A percentile compares a stretch with the other conserved stretches of the same genome.
These are phyloP conservation scores for Fusarium sarcochroum DNA, from an alignment of 2,329 filamentous ascomycete species.

Conservation along the genomic window DNA sequence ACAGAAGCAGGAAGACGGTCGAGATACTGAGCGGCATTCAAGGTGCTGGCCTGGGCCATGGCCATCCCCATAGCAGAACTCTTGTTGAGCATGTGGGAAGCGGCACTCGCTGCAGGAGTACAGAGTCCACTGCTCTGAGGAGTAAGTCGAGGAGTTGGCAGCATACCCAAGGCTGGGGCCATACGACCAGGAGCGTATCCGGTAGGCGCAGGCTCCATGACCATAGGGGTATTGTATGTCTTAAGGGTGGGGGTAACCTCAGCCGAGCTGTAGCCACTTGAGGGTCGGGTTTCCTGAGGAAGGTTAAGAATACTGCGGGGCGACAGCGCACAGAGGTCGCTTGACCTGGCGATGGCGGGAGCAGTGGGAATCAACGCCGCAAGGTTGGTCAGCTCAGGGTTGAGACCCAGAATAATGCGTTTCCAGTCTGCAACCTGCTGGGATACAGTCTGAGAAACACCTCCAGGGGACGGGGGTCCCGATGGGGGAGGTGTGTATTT, in stretches of 20 bases:
- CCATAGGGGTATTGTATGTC: slow-evolving; percentile 57
- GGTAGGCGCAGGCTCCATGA: slow-evolving; percentile 64
- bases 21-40: slow-evolving; percentile 62
- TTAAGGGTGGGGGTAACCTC: slow-evolving; percentile 60
- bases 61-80: slow-evolving; percentile 72
- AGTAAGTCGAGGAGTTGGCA: slow-evolving; percentile 72
- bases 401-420: slow-evolving; percentile 68
- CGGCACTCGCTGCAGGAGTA: slow-evolving; percentile 72
- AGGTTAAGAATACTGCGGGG: slow-evolving; percentile 62
- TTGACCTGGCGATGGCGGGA: slow-evolving; percentile 49
- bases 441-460: slow-evolving; percentile 58
- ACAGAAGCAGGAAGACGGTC: slow-evolving; percentile 66
- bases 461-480: slow-evolving; percentile 67
- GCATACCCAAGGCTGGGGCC: slow-evolving; percentile 67
- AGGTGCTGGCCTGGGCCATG: slow-evolving; percentile 67
- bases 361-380: slow-evolving; percentile 62
- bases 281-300: slow-evolving; percentile 54
- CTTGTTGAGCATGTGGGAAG: slow-evolving; percentile 64
- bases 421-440: slow-evolving; percentile 70
- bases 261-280: slow-evolving; percentile 55
- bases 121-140: slow-evolving; percentile 68
- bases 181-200: slow-evolving; percentile 62
- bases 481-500: slow-evolving; percentile 82
- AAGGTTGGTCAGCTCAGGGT: slow-evolving; percentile 71
- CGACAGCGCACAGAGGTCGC: slow-evolving; percentile 56